Percentiles rank a stretch among this genome's conserved stretches.
phyloP scores from a whole-genome alignment of 192 early-diverging fungal species.

The Rhizophagus sp. region DNA sequence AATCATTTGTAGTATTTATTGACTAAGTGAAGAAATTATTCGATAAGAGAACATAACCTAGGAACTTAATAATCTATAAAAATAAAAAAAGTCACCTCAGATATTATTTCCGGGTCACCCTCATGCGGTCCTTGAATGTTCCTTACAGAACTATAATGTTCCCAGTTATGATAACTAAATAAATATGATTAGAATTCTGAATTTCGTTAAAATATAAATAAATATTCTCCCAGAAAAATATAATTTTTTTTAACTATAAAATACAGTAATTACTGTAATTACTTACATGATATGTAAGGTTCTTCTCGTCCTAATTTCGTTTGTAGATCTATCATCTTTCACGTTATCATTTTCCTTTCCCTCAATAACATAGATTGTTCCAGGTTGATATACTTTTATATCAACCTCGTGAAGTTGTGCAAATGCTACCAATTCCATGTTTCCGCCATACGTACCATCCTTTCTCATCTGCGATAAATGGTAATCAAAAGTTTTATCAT shows the following conservation, averaged over 20 bases:
- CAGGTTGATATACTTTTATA: constrained; percentile 71
- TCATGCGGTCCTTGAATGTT: constrained; percentile 62
- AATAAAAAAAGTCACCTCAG: neutral
- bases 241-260: neutral
- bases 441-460: constrained; percentile 66
- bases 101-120: constrained; percentile 64
- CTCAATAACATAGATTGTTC: constrained; percentile 70
- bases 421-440: constrained; percentile 74
- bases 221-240: neutral
- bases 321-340: neutral
- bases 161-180: constrained; percentile 68
- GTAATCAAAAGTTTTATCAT: constrained; percentile 55
- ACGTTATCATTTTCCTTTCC: constrained; percentile 49
- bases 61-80: neutral
- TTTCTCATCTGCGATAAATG: constrained; percentile 63
- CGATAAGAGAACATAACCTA: neutral
- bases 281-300: constrained; percentile 20
- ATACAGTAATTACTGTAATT: neutral
- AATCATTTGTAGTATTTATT: neutral
- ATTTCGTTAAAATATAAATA: neutral
- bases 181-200: neutral
- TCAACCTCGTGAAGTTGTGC: constrained; percentile 61
- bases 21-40: neutral
- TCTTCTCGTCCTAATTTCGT: constrained; percentile 24
- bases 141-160: constrained; percentile 76